Percentiles rank a stretch among this genome's conserved stretches.
Evolutionary conservation across 2,329 filamentous ascomycete species (phyloP).

Genomic region (Fusarium hostae): DNA sequence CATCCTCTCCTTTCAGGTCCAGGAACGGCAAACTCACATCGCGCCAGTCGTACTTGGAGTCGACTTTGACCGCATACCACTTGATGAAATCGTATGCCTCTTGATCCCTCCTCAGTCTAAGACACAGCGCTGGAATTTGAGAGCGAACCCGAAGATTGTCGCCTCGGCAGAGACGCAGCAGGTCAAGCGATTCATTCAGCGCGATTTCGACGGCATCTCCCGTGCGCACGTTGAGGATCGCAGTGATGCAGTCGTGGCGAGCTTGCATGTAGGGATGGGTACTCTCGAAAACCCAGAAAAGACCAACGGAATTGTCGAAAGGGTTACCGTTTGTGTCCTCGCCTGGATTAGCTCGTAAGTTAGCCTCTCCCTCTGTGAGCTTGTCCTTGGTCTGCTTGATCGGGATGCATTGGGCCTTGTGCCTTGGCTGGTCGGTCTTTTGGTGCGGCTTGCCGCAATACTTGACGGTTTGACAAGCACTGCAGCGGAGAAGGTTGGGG

Average conservation of each 20-base stretch:
- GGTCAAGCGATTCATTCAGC: neutral
- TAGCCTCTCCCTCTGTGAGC: neutral
- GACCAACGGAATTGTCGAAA: neutral
- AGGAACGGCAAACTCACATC: slow-evolving; percentile 4
- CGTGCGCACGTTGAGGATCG: slow-evolving; percentile 8
- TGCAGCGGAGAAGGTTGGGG: slow-evolving; percentile 5
- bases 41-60: neutral
- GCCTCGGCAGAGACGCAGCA: slow-evolving; percentile 5
- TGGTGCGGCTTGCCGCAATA: slow-evolving; percentile 17
- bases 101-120: slow-evolving; percentile 11
- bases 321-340: neutral
- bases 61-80: neutral
- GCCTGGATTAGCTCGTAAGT: neutral
- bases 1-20: slow-evolving; percentile 1
- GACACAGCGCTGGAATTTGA: slow-evolving; percentile 1
- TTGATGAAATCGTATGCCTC: slow-evolving; percentile 25
- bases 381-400: slow-evolving; percentile 5
- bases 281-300: neutral
- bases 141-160: slow-evolving; percentile 9
- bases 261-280: slow-evolving; percentile 22
- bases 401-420: neutral
- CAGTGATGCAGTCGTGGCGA: neutral
- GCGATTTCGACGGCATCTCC: slow-evolving; percentile 9
- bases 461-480: slow-evolving; percentile 3
- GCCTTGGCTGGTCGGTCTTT: slow-evolving; percentile 1